Percentiles rank a stretch among this genome's conserved stretches.
Conservation (phyloP, 2,329 filamentous ascomycete genomes). For the Claviceps sp. region DNA sequence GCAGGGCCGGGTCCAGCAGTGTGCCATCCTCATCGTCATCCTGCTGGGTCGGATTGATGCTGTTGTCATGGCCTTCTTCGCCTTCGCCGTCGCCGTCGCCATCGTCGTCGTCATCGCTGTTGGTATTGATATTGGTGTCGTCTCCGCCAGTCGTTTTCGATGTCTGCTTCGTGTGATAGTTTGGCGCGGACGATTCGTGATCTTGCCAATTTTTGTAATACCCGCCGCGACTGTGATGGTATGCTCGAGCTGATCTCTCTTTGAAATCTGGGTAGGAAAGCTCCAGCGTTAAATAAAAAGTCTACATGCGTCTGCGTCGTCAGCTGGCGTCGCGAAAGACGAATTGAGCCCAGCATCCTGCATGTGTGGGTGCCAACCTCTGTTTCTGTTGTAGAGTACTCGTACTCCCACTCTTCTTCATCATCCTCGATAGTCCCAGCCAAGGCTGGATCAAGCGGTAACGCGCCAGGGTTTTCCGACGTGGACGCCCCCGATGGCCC, state of each 20-base stretch:
- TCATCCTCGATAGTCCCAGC: constrained; percentile 21
- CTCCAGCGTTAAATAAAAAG: constrained; percentile 50
- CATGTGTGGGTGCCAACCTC: constrained; percentile 28
- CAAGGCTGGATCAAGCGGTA: constrained; percentile 16
- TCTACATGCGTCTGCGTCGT: constrained; percentile 25
- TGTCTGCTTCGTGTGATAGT: constrained; percentile 17
- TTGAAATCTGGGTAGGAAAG: constrained; percentile 47
- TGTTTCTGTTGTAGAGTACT: constrained; percentile 50
- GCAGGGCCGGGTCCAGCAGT: constrained; percentile 5
- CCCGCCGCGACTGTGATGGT: constrained; percentile 28
- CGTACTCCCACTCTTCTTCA: constrained; percentile 53
- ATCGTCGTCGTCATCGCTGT: constrained; percentile 14
- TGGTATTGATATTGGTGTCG: constrained; percentile 17
- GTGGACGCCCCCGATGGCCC: background rate
- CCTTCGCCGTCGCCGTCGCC: constrained; percentile 4
- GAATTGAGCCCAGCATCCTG: background rate
- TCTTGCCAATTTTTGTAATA: constrained; percentile 32
- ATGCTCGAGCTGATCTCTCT: constrained; percentile 25
- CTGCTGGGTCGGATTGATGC: background rate
- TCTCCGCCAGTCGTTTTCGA: constrained; percentile 15
- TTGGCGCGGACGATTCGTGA: constrained; percentile 9
- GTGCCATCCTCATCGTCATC: constrained; percentile 3
- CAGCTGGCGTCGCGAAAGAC: background rate
- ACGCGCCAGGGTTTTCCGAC: constrained; percentile 13
- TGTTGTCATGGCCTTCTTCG: constrained; percentile 1